These are phyloP conservation scores for Phytophthora fragariaefolia DNA, from an alignment of 352 stramenopile genomes.

Conservation along the genomic window DNA sequence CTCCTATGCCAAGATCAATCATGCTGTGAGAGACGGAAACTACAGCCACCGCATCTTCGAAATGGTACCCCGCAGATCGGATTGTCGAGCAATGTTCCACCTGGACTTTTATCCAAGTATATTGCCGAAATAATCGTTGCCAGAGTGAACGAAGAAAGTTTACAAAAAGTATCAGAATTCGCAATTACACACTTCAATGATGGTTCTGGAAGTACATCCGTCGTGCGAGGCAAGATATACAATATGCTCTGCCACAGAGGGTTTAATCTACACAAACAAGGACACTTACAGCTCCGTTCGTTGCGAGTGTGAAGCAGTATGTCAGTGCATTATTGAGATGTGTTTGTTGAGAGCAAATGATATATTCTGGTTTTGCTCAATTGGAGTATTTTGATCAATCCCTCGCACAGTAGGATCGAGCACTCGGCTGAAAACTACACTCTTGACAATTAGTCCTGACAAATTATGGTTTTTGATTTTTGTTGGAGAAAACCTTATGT, in stretches of 20 bases:
- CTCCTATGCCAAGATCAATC: slow-evolving; percentile 6
- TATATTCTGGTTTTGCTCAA: too few species aligned
- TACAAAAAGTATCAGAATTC: slow-evolving; percentile 22
- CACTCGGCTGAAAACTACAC: too few species aligned
- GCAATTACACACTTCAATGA: slow-evolving; percentile 19
- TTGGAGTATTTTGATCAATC: too few species aligned
- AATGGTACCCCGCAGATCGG: neutral
- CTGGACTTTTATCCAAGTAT: slow-evolving; percentile 9
- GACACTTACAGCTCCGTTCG: neutral
- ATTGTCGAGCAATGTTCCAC: neutral
- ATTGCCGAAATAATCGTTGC: slow-evolving; percentile 5
- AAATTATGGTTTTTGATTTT: too few species aligned
- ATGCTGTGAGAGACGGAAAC: neutral
- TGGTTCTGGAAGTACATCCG: slow-evolving; percentile 21
- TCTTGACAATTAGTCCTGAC: too few species aligned
- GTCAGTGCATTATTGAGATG: too few species aligned
- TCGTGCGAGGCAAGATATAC: slow-evolving; percentile 24
- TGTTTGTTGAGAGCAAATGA: too few species aligned
- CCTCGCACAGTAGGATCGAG: too few species aligned
- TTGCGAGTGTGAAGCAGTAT: too few species aligned
- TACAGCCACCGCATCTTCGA: slow-evolving; percentile 4
- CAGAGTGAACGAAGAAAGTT: slow-evolving; percentile 4
- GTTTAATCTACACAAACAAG: slow-evolving; percentile 3
- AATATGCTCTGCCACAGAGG: slow-evolving; percentile 26
- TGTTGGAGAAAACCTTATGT: too few species aligned